Evolutionary conservation across 768 basidiomycete species (phyloP).

Genomic region (Suillus clintonianus): DNA sequence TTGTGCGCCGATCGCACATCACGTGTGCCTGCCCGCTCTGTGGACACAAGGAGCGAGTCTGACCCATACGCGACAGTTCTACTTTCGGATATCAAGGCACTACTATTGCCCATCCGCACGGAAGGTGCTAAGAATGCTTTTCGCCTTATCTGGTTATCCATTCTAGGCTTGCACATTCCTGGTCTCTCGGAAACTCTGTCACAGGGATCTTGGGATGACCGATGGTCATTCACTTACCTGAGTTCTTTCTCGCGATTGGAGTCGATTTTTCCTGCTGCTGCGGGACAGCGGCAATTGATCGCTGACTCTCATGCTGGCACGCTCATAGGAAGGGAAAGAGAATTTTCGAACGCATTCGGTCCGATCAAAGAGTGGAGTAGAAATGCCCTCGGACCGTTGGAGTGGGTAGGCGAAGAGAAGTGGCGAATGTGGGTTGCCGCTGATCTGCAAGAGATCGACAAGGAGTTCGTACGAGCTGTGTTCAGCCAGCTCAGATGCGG

Average conservation of each 20-base stretch:
- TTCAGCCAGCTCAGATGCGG: slow-evolving; percentile 58
- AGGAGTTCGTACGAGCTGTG: slow-evolving; percentile 51
- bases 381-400: slow-evolving; percentile 56
- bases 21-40: slow-evolving; percentile 55
- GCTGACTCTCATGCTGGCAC: slow-evolving; percentile 68
- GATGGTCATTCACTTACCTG: slow-evolving; percentile 60
- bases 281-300: slow-evolving; percentile 32
- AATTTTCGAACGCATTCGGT: slow-evolving; percentile 62
- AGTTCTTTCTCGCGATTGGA: slow-evolving; percentile 46
- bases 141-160: slow-evolving; percentile 68
- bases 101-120: slow-evolving; percentile 51
- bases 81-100: slow-evolving; percentile 67
- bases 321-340: slow-evolving; percentile 64
- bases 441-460: slow-evolving; percentile 55
- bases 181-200: slow-evolving; percentile 53
- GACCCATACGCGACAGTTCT: slow-evolving; percentile 78
- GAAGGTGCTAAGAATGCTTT: slow-evolving; percentile 53
- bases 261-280: slow-evolving; percentile 51
- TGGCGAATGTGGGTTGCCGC: slow-evolving; percentile 45
- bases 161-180: slow-evolving; percentile 72
- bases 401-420: slow-evolving; percentile 37
- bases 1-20: slow-evolving; percentile 43
- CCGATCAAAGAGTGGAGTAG: slow-evolving; percentile 68
- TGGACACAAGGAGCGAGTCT: slow-evolving; percentile 45
- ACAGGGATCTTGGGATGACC: slow-evolving; percentile 58